Evolutionary conservation across 2,329 filamentous ascomycete species (phyloP).

Genomic region (Aspergillus brunneoviolaceus): DNA sequence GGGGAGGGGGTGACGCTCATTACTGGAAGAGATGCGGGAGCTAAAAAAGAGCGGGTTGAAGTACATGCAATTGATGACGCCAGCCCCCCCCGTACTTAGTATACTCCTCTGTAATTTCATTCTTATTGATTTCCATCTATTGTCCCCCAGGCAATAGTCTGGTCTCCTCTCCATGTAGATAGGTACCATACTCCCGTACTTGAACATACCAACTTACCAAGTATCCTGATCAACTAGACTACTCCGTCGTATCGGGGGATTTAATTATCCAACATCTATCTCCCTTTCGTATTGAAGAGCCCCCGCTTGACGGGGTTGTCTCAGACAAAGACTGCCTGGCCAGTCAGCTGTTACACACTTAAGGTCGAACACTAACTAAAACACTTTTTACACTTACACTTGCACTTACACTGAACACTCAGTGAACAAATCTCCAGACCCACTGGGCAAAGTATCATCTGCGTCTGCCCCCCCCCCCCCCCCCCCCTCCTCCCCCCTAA

Average conservation of each 20-base stretch:
- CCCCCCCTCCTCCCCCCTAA: too few species aligned
- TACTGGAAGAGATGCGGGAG: neutral
- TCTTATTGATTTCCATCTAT: too few species aligned
- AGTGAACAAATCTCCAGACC: constrained; percentile 5
- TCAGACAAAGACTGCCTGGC: neutral
- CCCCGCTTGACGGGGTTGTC: neutral
- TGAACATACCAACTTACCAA: too few species aligned
- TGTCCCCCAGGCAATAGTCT: too few species aligned
- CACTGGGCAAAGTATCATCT: constrained; percentile 5
- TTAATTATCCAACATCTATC: too few species aligned
- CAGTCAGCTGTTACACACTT: neutral
- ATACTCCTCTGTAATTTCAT: too few species aligned
- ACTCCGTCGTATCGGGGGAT: too few species aligned
- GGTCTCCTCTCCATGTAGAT: too few species aligned
- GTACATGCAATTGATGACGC: too few species aligned
- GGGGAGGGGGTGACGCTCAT: neutral
- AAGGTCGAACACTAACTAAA: neutral
- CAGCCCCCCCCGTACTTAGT: too few species aligned
- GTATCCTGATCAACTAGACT: too few species aligned
- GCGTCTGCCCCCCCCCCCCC: neutral
- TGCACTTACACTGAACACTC: neutral
- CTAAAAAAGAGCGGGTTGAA: neutral
- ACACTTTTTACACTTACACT: constrained; percentile 6
- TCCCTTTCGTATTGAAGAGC: neutral
- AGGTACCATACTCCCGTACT: too few species aligned